Evolutionary conservation across 2,329 filamentous ascomycete genomes (phyloP), one percentile per base, ranked within the genome.

Genomic region (Beauveria rudraprayagi): DNA sequence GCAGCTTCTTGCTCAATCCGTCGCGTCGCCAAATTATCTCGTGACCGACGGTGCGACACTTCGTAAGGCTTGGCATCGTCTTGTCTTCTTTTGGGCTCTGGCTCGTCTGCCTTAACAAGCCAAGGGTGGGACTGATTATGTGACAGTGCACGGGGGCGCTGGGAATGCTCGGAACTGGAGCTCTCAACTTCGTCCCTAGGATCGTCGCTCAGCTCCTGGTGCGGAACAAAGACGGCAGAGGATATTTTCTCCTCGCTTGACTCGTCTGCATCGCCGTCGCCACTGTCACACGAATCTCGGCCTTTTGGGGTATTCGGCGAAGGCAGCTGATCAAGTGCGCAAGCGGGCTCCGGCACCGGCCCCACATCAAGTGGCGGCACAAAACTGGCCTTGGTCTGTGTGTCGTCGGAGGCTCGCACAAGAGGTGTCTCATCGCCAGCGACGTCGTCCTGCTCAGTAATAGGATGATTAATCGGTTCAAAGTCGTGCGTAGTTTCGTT

Each of bases 171-270:
- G 70, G 66, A 73, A 44, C 70, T 69, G 61, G 67, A 60, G 60
- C 71, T 68, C 61, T 73, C 71, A 14, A 67, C 65, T 59, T 69
- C 67, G 62, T 64, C 64, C 60, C 66, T 63, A 57, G 72, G 69
- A 51, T 70, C 65, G 54, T 74, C 73, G 51, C 68, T 78, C 46
- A 79, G 73, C 50, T 80, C 81, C 67, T 90, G 86, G 76, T 93
- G 90, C 47, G 90, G 90, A 53, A 92, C 80, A 70, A 94, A 94
- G 46, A 92, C 80, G 26, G 90, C 90, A 37, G 89, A 93, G n/a
- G 89, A 91, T 64, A 94, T 92, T 72, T 93, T 90, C 72, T 94
- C 90, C 70, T 90, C 86, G 62, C 90, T 88, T 16, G 89, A 92
- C 61, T 84, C 82, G 46, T 85, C 82, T 19, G 76, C 78, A 51